phyloP scores from a whole-genome alignment of 83 land plant genomes.

The Picea abies region DNA sequence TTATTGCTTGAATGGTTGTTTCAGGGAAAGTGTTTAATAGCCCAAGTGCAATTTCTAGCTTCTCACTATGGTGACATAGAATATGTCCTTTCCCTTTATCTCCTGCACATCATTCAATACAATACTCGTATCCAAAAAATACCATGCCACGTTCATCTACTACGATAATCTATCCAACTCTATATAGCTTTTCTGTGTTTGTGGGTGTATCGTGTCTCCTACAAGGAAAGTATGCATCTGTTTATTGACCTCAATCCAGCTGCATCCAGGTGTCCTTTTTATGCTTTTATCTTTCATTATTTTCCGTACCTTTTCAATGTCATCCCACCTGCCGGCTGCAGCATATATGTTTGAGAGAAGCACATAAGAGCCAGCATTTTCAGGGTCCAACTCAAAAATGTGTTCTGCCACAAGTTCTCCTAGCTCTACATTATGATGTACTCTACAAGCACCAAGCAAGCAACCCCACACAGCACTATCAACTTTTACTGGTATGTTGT shows the following conservation, averaged over 20 bases:
- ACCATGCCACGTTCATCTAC: neutral
- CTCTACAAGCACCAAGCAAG: conserved; percentile 5
- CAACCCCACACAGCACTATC: neutral
- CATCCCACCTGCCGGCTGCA: neutral
- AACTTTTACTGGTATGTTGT: neutral
- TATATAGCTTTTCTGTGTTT: neutral
- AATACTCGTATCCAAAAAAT: neutral
- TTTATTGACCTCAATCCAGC: neutral
- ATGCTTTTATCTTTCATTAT: conserved; percentile 4
- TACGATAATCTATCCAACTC: neutral
- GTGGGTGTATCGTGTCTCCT: neutral
- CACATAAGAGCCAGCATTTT: neutral
- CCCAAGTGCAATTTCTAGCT: neutral
- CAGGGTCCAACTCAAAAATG: neutral
- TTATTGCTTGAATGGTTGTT: neutral
- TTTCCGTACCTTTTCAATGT: neutral
- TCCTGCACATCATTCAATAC: neutral
- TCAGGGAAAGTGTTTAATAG: neutral
- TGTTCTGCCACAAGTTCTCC: neutral
- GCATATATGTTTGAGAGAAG: conserved; percentile 4
- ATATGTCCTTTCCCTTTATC: neutral
- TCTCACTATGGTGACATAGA: neutral
- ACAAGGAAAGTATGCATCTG: neutral
- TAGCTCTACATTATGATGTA: neutral
- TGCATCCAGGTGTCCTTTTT: neutral